Base-by-base conservation (phyloP, 176 grass and related monocot genomes). In the Rhynchospora tenuis region DNA sequence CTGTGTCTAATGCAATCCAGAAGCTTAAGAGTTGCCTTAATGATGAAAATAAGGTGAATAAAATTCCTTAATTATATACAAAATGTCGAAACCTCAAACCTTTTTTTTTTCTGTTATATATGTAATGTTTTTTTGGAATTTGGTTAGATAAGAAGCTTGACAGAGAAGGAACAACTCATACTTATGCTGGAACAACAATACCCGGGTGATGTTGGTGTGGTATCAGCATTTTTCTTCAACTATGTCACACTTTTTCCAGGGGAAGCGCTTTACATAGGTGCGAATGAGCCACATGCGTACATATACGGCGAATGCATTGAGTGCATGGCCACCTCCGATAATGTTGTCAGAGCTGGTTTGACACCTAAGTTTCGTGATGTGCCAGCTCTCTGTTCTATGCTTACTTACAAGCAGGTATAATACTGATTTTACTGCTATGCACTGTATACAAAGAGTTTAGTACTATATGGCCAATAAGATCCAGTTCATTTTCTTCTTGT, bases 201-300 rank as follows among this genome's bases (percentile, higher is more conserved):
- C 81, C 88, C 82, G 46, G 88, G 87, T 43, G 94, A 97, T 86
- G 88, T 97, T 67, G 94, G 94, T 28, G 92, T 97, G 42, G 56
- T 97, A 85, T 86, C 90, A 22, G 81, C 92, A 45, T 88, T 85
- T 87, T 83, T 97, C 57, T 92, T 97, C 71, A 97, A 94, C 71
- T 97, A 97, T 67, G 83, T 92, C 42, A 97, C 86, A 82, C 90
- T 97, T 42, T 92, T 83, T 60, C 94, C 94, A 8, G 94, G 94
- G 24, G 94, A 97, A 88, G 94, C 90, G 17, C 81, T 97, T 74
- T 94, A 91, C 81, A 89, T 94, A 63, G 92, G 85, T 31, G 81
- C 92, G 55, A 97, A 97, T 66, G 94, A 94, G 84, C 94, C 92
- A 0, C 94, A 97, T 63, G 94, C 94, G 19, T 97, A 97, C 73